Conservation (phyloP, 768 basidiomycete genomes). For the Leccinellum luteum region DNA sequence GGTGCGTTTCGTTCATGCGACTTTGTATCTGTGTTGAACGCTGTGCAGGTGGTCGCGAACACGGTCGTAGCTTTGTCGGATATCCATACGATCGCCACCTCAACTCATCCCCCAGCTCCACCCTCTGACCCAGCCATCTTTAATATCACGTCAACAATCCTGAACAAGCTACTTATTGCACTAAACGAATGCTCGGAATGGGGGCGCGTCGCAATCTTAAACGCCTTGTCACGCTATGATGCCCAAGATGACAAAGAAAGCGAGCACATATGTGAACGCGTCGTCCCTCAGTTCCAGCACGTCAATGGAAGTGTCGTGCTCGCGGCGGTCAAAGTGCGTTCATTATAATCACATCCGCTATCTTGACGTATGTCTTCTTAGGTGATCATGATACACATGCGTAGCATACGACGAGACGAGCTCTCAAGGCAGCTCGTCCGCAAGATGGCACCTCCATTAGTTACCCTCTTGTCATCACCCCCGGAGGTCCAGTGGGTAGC, state of each 20-base stretch:
- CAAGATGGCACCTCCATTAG: slow-evolving; percentile 97
- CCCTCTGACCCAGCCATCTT: slow-evolving; percentile 69
- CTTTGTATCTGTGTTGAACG: background rate
- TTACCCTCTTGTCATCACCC: slow-evolving; percentile 93
- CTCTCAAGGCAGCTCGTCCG: slow-evolving; percentile 80
- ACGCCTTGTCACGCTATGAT: slow-evolving; percentile 79
- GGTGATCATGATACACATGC: slow-evolving; percentile 99
- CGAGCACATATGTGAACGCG: slow-evolving; percentile 98
- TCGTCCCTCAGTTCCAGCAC: slow-evolving; percentile 98
- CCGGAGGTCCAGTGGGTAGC: slow-evolving; percentile 99
- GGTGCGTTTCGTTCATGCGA: slow-evolving; percentile 46
- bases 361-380: slow-evolving; percentile 27
- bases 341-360: background rate
- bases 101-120: slow-evolving; percentile 47
- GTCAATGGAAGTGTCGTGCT: slow-evolving; percentile 94
- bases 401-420: slow-evolving; percentile 75
- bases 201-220: slow-evolving; percentile 93
- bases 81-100: slow-evolving; percentile 74
- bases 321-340: slow-evolving; percentile 86
- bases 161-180: slow-evolving; percentile 90
- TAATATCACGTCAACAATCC: slow-evolving; percentile 74
- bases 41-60: slow-evolving; percentile 87
- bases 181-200: slow-evolving; percentile 98
- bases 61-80: slow-evolving; percentile 92
- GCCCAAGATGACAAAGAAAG: slow-evolving; percentile 90